Percentiles rank a stretch among this genome's conserved stretches.
These are phyloP conservation scores for Papiliotrema fonsecae DNA, from an alignment of 1,284 basidiomycete species.

Conservation along the genomic window DNA sequence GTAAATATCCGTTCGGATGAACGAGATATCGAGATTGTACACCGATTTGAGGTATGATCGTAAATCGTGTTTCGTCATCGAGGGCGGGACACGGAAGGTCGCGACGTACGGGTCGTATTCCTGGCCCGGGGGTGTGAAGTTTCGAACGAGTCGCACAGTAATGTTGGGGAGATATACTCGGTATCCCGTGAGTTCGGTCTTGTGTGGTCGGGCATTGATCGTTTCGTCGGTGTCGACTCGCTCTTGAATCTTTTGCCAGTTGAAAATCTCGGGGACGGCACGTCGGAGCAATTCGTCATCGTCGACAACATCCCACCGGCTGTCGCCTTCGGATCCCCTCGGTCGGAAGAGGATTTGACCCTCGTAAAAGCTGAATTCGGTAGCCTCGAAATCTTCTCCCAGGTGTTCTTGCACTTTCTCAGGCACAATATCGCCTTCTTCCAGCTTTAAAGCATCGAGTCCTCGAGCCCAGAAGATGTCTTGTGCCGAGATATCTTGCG, in stretches of 20 bases:
- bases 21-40: conserved; percentile 83
- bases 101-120: conserved; percentile 92
- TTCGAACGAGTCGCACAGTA: conserved; percentile 75
- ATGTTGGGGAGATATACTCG: conserved; percentile 86
- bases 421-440: background rate
- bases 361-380: too few relatives aligned
- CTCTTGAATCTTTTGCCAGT: background rate
- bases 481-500: background rate
- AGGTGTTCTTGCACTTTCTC: too few relatives aligned
- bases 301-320: too few relatives aligned
- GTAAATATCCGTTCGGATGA: conserved; percentile 89
- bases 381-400: too few relatives aligned
- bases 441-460: background rate
- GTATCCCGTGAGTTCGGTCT: conserved; percentile 61
- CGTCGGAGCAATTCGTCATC: too few relatives aligned
- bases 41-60: conserved; percentile 76
- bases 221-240: background rate
- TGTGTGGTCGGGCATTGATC: background rate
- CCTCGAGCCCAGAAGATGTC: background rate
- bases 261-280: background rate
- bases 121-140: conserved; percentile 68
- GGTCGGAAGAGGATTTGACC: background rate
- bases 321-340: background rate
- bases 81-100: conserved; percentile 78
- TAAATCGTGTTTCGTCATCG: conserved; percentile 85